phyloP scores from a whole-genome alignment of 2,329 filamentous ascomycete species.

The Calonectria ilicicola region DNA sequence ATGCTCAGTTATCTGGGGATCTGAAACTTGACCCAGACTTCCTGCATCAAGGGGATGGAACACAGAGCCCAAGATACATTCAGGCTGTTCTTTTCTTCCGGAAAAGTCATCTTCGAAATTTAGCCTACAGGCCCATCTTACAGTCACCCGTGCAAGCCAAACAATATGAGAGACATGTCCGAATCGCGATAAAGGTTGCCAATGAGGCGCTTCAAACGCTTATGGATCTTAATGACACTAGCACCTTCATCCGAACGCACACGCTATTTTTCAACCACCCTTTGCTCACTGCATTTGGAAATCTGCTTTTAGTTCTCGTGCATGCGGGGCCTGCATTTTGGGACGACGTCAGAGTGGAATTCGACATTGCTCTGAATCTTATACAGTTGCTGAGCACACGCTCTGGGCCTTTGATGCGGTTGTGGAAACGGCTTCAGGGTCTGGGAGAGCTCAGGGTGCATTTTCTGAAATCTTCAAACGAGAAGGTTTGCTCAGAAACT shows the following conservation, averaged over 20 bases:
- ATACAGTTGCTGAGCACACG: conserved; percentile 2
- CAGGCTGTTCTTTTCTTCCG: conserved; percentile 7
- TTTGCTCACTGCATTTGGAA: conserved; percentile 2
- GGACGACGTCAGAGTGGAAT: neutral
- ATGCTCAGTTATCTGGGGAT: neutral
- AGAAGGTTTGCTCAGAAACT: neutral
- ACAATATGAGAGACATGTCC: neutral
- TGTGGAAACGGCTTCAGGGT: conserved; percentile 15
- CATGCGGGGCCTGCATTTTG: neutral
- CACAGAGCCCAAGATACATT: neutral
- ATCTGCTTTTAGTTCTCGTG: conserved; percentile 5
- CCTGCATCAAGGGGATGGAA: neutral
- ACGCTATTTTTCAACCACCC: conserved; percentile 12
- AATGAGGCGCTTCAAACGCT: conserved; percentile 13
- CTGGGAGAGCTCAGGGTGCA: neutral
- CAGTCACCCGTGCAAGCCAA: neutral
- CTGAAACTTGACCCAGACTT: neutral
- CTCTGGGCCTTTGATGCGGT: neutral
- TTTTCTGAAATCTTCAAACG: neutral
- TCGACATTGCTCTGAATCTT: conserved; percentile 10
- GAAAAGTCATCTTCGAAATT: conserved; percentile 12
- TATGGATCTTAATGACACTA: conserved; percentile 1
- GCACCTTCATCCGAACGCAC: neutral
- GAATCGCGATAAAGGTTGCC: neutral
- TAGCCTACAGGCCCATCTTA: neutral